Evolutionary conservation across 352 stramenopile genomes (phyloP), one percentile per base, ranked within the genome.

Genomic region (Globisporangium cederbergense): DNA sequence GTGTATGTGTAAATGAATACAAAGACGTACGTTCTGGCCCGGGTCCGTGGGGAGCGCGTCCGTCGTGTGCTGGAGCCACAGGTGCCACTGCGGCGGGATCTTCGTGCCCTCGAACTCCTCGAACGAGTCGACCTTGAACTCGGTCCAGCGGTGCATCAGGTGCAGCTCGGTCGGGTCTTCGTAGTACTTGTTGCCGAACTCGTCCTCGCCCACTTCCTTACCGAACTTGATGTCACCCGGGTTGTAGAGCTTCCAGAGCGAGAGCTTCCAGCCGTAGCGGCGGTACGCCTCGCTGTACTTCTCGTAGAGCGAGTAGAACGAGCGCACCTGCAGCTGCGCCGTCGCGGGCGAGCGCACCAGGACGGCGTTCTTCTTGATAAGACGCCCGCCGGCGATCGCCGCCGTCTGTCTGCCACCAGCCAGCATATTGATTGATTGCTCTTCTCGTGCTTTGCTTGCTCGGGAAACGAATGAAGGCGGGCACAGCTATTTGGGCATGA

Each of bases 211-310:
- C 28, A 96, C 85, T 43, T 82, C 75, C 57, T 89, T 84, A 18
- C 87, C 87, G 67, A 96, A 96, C 73, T 96, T 96, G 70, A 96
- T 83, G 65, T 96, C 87, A 14, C 83, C 83, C 2, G 83, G 80
- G 71, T 93, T 93, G 73, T 93, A 96, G n/a, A 96, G 79, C 69
- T 93, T 92, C 87, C 87, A 96, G 45, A 96, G 75, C 55, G 79
- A 81, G 9, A 78, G 72, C 80, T 93, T 90, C 70, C 73, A 87
- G 54, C 87, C 87, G 73, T 81, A 96, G 56, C 86, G 85, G 71
- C 90, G 88, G 73, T 86, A 74, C 42, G 87, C 79, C 67, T 94
- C 85, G 50, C 75, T 62, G 71, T 96, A 96, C 71, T 96, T 96
- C 66, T 94, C 78, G 34, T 80, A 79, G 11, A 96, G 66, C 13